Base-by-base conservation (phyloP, 768 basidiomycete genomes). In the Ramaria rubella region DNA sequence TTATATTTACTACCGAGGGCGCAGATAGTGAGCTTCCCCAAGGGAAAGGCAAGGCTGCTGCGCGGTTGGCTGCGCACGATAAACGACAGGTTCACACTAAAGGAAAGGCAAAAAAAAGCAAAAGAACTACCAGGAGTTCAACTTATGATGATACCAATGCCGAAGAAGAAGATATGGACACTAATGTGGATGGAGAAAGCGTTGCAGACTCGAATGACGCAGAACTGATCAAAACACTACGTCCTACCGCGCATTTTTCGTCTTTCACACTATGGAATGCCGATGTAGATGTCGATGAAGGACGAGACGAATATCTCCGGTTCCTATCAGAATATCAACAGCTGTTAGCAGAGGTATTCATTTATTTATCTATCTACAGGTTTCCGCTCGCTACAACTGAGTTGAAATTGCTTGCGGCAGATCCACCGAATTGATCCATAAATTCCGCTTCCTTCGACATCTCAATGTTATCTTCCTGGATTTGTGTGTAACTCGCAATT, bases 231-330 rank as follows among this genome's bases (percentile, higher is more conserved):
- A 59, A 49, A 15, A 62, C 64, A 0, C 65, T 64, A 21, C 73
- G 73, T 44, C 78, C 85, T 4, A 69, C 72, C 2, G 76, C 79
- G 0, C 75, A 73, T 46, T 92, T 92, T 64, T 73, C 77, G 2
- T 81, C 80, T 1, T 81, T 92, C 60, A 78, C 80, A n/a, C 65
- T 92, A 23, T 92, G 90, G 90, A 75, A 82, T 57, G 78, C 85
- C 4, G 90, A 92, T 67, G 77, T 79, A 21, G 79, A 81, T 0
- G 80, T 87, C 1, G 83, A 90, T 59, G 82, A 82, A 51, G 79
- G 77, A 3, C 75, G 70, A 38, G 90, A 92, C 63, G 87, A 89
- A 62, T 92, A 91, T 66, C 67, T 77, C 45, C 75, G 86, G 15
- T 71, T 84, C 2, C 64, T 92, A 59, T 75, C 70, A 0, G 90